Evolutionary conservation across 805 yeast species (phyloP), one percentile per base, ranked within the genome.

Genomic region (Suhomyces faveliae): DNA sequence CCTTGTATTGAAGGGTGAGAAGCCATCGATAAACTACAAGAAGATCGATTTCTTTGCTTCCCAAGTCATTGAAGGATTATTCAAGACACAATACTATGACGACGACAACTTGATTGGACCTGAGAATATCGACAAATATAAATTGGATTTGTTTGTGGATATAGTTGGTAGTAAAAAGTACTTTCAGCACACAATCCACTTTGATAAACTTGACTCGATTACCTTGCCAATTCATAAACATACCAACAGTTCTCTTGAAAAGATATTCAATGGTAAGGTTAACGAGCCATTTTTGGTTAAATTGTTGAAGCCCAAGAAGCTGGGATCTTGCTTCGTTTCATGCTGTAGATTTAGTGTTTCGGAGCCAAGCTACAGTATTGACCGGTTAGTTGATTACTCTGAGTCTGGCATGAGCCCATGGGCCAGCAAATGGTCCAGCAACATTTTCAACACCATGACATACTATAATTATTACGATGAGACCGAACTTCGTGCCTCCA

Each of bases 151-250:
- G 27, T 58, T 73, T 35, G 57, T 73, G 17, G 78, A 73, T 50
- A 63, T 73, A 15, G 56, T 68, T 8, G 78, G 78, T n/a, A 57
- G 72, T 47, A 67, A 63, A 50, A 63, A 64, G 48, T 63, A 58
- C 56, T 66, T 73, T 40, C 74, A 71, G 43, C 56, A 58, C n/a
- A 39, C 61, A 3, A 57, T 67, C 17, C 60, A 62, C 41, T 61
- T 66, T 51, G 51, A 58, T 22, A 58, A 56, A 40, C 56, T 72
- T 7, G 72, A 69, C 47, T 56, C 56, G 22, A 52, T 66, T 19
- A 55, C 58, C 10, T 58, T 70, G 22, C 74, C 74, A 4, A 62
- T 62, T 11, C 53, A 56, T 22, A 29, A 45, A 13, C 56, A 57
- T 15, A 38, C 58, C 21, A 52, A 47, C 20, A 41, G 52, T 1